A percentile compares a stretch with the other conserved stretches of the same genome.
Conservation (phyloP, 2,329 filamentous ascomycete species). For the Apiospora saccharicola region DNA sequence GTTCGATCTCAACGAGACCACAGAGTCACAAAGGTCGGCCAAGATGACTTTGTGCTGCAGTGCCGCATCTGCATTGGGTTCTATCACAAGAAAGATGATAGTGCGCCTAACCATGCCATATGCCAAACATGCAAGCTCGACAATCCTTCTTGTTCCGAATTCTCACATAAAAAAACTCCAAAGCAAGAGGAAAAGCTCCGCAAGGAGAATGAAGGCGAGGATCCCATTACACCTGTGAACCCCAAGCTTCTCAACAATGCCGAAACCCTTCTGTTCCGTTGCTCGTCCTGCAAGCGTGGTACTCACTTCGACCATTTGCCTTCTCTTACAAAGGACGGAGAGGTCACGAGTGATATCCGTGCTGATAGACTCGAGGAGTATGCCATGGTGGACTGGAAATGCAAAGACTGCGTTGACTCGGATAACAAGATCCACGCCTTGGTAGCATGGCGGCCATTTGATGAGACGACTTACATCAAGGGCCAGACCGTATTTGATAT, state of each 20-base stretch:
- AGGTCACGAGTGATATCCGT: constrained; percentile 57
- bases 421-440: constrained; percentile 76
- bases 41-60: constrained; percentile 84
- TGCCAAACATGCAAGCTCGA: constrained; percentile 74
- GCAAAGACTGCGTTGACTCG: constrained; percentile 75
- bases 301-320: constrained; percentile 89
- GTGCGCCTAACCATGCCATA: constrained; percentile 72
- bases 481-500: constrained; percentile 63
- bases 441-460: constrained; percentile 84
- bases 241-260: constrained; percentile 74
- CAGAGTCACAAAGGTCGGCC: constrained; percentile 82
- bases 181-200: constrained; percentile 86
- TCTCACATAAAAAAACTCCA: constrained; percentile 75
- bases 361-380: constrained; percentile 76
- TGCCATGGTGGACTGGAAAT: constrained; percentile 73
- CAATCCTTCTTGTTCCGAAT: constrained; percentile 77
- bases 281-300: constrained; percentile 74
- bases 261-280: constrained; percentile 83
- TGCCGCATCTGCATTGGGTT: constrained; percentile 83
- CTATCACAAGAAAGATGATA: constrained; percentile 71
- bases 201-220: constrained; percentile 78
- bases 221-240: constrained; percentile 75
- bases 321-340: constrained; percentile 45
- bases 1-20: constrained; percentile 79
- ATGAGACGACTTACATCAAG: constrained; percentile 61